Percentiles rank a stretch among this genome's conserved stretches.
These are phyloP conservation scores for Pythium rhizo-oryzae DNA, from an alignment of 352 stramenopile genomes.

Conservation along the genomic window DNA sequence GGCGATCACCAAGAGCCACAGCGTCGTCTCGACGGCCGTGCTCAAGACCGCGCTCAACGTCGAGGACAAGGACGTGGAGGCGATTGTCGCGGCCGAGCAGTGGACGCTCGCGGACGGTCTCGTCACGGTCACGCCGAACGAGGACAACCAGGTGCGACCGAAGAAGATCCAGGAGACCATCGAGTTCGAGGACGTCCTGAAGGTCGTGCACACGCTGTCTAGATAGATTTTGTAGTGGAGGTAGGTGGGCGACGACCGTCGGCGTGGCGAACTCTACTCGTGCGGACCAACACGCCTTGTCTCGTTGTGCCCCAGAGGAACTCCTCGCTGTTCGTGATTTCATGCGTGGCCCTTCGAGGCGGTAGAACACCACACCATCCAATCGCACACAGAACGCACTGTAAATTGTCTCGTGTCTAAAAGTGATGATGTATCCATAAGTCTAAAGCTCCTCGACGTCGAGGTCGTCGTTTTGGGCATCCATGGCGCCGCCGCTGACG, in stretches of 20 bases:
- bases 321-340: neutral
- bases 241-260: neutral
- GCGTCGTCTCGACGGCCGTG: slow-evolving; percentile 54
- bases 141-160: slow-evolving; percentile 86
- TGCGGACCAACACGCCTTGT: neutral
- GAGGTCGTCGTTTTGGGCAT: slow-evolving; percentile 17
- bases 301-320: neutral
- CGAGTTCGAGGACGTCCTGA: slow-evolving; percentile 83
- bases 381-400: slow-evolving; percentile 27
- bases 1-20: slow-evolving; percentile 75
- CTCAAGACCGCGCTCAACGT: slow-evolving; percentile 73
- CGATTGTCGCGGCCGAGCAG: slow-evolving; percentile 60
- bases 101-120: slow-evolving; percentile 65
- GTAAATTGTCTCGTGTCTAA: slow-evolving; percentile 19
- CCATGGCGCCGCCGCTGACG: slow-evolving; percentile 24
- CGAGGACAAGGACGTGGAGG: slow-evolving; percentile 63
- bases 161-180: slow-evolving; percentile 90
- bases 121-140: slow-evolving; percentile 66
- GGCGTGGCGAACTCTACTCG: neutral
- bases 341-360: neutral
- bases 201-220: slow-evolving; percentile 87
- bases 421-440: slow-evolving; percentile 3
- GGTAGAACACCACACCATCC: slow-evolving; percentile 1
- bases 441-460: slow-evolving; percentile 33
- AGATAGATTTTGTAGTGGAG: slow-evolving; percentile 63